Base-by-base conservation (phyloP, 192 early-diverging fungal genomes). In the Rhizophagus clarus region DNA sequence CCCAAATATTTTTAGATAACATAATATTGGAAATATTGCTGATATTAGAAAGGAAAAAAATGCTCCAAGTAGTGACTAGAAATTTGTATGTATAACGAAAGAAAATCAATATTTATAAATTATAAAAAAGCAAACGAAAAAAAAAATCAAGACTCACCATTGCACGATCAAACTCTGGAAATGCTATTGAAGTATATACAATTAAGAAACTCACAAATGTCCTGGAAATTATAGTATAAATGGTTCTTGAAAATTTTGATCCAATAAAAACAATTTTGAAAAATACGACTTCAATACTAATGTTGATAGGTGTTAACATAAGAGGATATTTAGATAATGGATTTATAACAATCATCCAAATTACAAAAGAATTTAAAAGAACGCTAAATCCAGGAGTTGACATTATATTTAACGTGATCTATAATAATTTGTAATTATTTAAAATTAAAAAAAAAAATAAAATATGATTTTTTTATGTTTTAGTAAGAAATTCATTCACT, bases 281-380 rank as follows among this genome's bases (percentile, higher is more conserved):
- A n/a, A 76, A 31, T 3, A 20, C n/a, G 2, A 64, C n/a, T 76
- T 81, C 81, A 14, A 81, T 6, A 47, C 6, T 81, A n/a, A 71
- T 14, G 51, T 86, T 86, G 22, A 91, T 83, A 7, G 90, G 90
- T 17, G 81, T 85, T 56, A 90, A 47, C 28, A 72, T 72, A 1
- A 91, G 74, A 20, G 88, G 86, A 80, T 87, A 91, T 72, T 91
- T 91, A 22, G 90, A 85, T 67, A 90, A 56, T 31, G 90, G 90
- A 72, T 92, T 92, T 6, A 91, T 70, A 3, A 89, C 90, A 3
- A 91, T 82, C 4, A 91, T 76, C 34, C 80, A 83, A 37, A 91
- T 40, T 22, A 88, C 90, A 17, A 92, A 61, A 20, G 81, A 60
- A 20, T 82, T 91, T 17, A 90, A 66, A 24, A 84, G n/a, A 15